phyloP scores from a whole-genome alignment of 352 stramenopile genomes.

The Pythium brachiatum region DNA sequence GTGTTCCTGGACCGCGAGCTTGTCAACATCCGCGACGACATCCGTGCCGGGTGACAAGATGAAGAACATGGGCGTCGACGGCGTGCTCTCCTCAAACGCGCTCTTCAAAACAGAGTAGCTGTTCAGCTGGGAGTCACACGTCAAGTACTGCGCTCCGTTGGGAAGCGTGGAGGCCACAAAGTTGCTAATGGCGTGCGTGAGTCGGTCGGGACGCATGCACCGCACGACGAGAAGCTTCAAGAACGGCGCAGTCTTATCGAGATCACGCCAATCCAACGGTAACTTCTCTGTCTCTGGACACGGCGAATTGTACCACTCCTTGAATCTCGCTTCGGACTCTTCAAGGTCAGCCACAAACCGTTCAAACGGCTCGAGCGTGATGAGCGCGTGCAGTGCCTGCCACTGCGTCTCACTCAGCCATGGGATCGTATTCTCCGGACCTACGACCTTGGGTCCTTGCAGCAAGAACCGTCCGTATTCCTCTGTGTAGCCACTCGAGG shows the following conservation, averaged over 20 bases:
- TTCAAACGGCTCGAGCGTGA: conserved; percentile 81
- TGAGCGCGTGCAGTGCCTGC: conserved; percentile 76
- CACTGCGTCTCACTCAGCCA: conserved; percentile 88
- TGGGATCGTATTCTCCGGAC: conserved; percentile 67
- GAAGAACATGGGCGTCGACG: conserved; percentile 97
- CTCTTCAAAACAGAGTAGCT: conserved; percentile 94
- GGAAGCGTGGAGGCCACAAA: conserved; percentile 90
- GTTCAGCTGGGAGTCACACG: conserved; percentile 90
- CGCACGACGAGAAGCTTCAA: conserved; percentile 94
- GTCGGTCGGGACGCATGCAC: conserved; percentile 92
- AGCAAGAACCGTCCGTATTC: conserved; percentile 81
- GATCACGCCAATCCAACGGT: conserved; percentile 89
- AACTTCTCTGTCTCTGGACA: conserved; percentile 88
- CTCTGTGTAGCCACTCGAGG: conserved; percentile 63
- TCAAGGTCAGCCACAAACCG: conserved; percentile 85
- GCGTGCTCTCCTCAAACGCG: conserved; percentile 91
- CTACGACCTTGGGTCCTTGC: conserved; percentile 59
- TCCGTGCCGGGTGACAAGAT: conserved; percentile 96
- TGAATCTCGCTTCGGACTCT: conserved; percentile 88
- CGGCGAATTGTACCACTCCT: conserved; percentile 90
- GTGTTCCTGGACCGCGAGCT: conserved; percentile 89
- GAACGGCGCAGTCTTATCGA: conserved; percentile 89
- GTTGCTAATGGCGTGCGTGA: conserved; percentile 91
- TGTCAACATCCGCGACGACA: conserved; percentile 95
- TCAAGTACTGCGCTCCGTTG: conserved; percentile 75